Conservation (phyloP, 2,329 filamentous ascomycete genomes). For the Pestalotiopsis sp. region DNA sequence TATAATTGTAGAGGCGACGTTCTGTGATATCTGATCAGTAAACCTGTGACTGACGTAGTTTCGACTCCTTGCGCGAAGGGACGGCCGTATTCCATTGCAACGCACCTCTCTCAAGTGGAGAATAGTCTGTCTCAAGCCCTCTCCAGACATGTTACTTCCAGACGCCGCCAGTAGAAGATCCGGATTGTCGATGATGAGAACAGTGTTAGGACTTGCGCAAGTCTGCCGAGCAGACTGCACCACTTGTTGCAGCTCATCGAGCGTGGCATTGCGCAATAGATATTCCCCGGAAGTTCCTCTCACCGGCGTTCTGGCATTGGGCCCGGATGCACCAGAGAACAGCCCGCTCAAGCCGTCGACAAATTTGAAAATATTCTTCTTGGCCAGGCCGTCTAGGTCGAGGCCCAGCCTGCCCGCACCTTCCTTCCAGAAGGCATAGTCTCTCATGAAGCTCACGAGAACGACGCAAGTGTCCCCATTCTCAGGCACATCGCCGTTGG, state of each 20-base stretch:
- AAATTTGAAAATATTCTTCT: slow-evolving; percentile 66
- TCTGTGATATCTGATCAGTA: slow-evolving; percentile 38
- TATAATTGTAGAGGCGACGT: slow-evolving; percentile 67
- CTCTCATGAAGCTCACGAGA: slow-evolving; percentile 81
- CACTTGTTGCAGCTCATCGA: slow-evolving; percentile 39
- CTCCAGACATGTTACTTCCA: slow-evolving; percentile 44
- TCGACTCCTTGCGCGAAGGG: neutral
- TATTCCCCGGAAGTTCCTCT: slow-evolving; percentile 15
- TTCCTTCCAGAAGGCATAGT: slow-evolving; percentile 77
- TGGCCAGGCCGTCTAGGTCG: slow-evolving; percentile 65
- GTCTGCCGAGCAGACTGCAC: slow-evolving; percentile 42
- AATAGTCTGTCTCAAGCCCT: slow-evolving; percentile 57
- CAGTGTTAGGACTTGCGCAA: slow-evolving; percentile 37
- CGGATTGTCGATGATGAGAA: slow-evolving; percentile 69
- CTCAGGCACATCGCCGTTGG: slow-evolving; percentile 32
- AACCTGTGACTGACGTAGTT: neutral
- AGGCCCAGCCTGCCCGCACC: slow-evolving; percentile 71
- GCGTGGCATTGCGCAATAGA: slow-evolving; percentile 31
- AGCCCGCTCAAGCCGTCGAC: slow-evolving; percentile 73
- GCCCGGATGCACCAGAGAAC: slow-evolving; percentile 36
- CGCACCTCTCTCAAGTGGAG: slow-evolving; percentile 65
- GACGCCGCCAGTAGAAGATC: slow-evolving; percentile 66
- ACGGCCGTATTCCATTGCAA: slow-evolving; percentile 18
- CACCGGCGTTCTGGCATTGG: slow-evolving; percentile 17
- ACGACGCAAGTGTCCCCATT: slow-evolving; percentile 51